phyloP scores from a whole-genome alignment of 2,329 filamentous ascomycete genomes.

The Penicillium sp. region DNA sequence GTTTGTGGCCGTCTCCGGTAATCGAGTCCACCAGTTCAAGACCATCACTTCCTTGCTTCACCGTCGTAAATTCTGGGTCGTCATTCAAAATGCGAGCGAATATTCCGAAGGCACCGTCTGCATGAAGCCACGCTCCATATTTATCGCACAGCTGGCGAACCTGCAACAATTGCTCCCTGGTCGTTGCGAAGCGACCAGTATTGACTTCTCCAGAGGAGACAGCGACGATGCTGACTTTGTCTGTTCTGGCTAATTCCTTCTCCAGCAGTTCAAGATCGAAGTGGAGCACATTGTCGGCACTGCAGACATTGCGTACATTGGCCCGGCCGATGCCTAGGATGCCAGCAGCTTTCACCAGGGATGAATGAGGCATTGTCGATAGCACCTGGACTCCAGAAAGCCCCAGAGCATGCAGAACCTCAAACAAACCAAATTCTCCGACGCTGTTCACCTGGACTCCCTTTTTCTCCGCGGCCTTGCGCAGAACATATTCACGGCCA shows the following conservation, averaged over 20 bases:
- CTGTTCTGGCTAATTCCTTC: conserved; percentile 54
- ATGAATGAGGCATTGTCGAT: conserved; percentile 82
- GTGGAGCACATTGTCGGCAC: conserved; percentile 60
- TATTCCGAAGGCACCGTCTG: conserved; percentile 88
- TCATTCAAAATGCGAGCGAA: conserved; percentile 69
- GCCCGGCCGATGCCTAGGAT: conserved; percentile 75
- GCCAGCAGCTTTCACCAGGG: conserved; percentile 78
- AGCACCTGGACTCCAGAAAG: conserved; percentile 73
- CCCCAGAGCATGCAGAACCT: conserved; percentile 65
- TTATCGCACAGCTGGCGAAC: conserved; percentile 71
- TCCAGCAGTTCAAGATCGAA: conserved; percentile 70
- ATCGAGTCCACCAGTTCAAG: conserved; percentile 86
- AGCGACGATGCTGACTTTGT: conserved; percentile 71
- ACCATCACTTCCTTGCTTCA: conserved; percentile 59
- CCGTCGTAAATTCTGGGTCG: conserved; percentile 56
- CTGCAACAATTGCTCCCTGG: conserved; percentile 58
- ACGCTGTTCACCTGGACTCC: conserved; percentile 50
- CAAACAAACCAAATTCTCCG: conserved; percentile 69
- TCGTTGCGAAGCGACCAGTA: conserved; percentile 75
- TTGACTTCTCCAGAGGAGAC: conserved; percentile 91
- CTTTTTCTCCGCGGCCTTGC: conserved; percentile 45
- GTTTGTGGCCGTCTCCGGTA: conserved; percentile 82
- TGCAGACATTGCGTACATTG: conserved; percentile 63
- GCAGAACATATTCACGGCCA: conserved; percentile 64
- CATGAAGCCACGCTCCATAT: conserved; percentile 82